Conservation (phyloP, 2,329 filamentous ascomycete species). For the Fusarium musae region DNA sequence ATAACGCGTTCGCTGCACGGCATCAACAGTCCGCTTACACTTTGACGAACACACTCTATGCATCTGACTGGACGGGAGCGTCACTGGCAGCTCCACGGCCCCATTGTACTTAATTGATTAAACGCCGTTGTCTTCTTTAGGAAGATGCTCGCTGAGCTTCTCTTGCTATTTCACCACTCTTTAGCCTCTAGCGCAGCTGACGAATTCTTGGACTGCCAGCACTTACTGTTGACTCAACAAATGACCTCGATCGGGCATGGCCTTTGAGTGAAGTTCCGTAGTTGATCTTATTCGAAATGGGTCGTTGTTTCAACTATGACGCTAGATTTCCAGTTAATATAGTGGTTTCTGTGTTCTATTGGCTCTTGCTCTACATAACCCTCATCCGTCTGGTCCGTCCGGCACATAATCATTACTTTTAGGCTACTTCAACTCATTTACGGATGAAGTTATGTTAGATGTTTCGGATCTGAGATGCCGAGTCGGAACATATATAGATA, state of each 20-base stretch:
- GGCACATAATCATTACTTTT: neutral
- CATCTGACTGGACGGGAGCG: neutral
- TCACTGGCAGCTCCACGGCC: neutral
- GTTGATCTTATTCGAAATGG: neutral
- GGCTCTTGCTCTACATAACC: neutral
- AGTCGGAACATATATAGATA: neutral
- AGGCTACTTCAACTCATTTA: too few species aligned
- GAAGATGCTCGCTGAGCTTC: neutral
- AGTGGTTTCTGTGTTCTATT: neutral
- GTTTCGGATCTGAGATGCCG: neutral
- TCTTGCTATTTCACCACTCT: too few species aligned
- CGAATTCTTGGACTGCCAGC: neutral
- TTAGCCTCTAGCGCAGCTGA: neutral
- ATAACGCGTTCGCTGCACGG: neutral
- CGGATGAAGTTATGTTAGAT: neutral
- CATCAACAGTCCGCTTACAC: neutral
- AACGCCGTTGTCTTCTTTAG: neutral
- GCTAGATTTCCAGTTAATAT: neutral
- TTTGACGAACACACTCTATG: neutral
- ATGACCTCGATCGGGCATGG: neutral
- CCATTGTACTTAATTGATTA: accelerated
- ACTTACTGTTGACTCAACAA: neutral
- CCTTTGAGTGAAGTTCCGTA: neutral
- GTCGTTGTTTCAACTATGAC: neutral
- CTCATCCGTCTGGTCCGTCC: neutral